phyloP scores from a whole-genome alignment of 208 protist species.

The Naegleria gruberi region DNA sequence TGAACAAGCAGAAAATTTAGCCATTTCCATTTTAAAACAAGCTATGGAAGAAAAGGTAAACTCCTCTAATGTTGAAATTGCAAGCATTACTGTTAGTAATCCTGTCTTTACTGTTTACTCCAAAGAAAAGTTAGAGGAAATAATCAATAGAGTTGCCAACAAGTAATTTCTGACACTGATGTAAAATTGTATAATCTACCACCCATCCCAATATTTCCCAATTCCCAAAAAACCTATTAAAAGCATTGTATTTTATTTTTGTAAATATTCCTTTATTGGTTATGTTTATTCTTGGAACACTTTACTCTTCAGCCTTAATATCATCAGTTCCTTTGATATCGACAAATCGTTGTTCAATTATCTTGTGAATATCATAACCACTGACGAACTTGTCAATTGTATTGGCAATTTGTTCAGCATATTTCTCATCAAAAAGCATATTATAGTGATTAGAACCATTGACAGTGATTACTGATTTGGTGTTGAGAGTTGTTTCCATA shows the following conservation, averaged over 20 bases:
- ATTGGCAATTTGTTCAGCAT: neutral
- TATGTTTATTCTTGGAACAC: too few relatives aligned
- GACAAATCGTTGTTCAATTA: neutral
- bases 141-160: slow-evolving; percentile 1
- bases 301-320: neutral
- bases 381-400: neutral
- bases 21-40: slow-evolving; percentile 92
- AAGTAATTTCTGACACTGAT: too few relatives aligned
- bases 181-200: too few relatives aligned
- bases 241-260: too few relatives aligned
- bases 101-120: neutral
- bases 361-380: neutral
- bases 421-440: neutral
- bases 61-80: slow-evolving; percentile 92
- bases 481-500: neutral
- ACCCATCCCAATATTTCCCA: too few relatives aligned
- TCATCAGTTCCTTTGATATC: neutral
- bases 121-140: neutral
- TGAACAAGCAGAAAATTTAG: slow-evolving; percentile 86
- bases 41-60: slow-evolving; percentile 98
- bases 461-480: neutral
- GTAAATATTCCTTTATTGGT: too few relatives aligned
- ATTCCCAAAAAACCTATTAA: too few relatives aligned
- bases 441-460: neutral
- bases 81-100: slow-evolving; percentile 42